Base-by-base conservation (phyloP, 2,329 filamentous ascomycete species). In the Karstenula rhodostoma region DNA sequence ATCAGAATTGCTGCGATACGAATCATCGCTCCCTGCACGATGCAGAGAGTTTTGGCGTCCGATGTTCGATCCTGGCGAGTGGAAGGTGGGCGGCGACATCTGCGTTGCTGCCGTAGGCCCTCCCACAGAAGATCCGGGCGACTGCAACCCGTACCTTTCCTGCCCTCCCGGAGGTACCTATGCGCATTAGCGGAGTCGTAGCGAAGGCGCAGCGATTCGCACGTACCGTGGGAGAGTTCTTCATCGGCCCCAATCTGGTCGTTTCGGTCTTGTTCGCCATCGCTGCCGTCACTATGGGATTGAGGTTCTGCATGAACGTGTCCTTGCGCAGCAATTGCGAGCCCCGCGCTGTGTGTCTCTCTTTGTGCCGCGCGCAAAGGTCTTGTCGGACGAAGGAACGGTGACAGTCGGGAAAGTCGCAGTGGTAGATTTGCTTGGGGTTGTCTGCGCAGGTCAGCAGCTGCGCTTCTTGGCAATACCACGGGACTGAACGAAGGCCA, bases 351-450 rank as follows among this genome's bases (percentile, higher is more conserved):
- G 79, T 82, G 63, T 83, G 80, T 65, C 81, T 74, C 70, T 83
- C 81, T 66, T 79, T 81, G 76, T 84, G 82, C 61, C 82, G 89
- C 73, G 95, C 90, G 74, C 95, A 93, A 60, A 99, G 84, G 77
- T 99, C 95, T 67, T 96, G 92, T 64, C 95, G 89, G 59, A 98
- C 94, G 80, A 98, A 99, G 33, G 91, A 90, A 54, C 94, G 90
- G 62, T 89, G 88, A 78, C 95, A 99, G 73, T 94, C 93, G 22
- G 92, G 92, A 71, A 94, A 97, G 73, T 96, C 92, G 82, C 95
- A 98, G 73, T 88, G 88, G 76, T 96, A 98, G 57, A 97, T 96
- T 75, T 96, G 92, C 80, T 97, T 97, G 19, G 94, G 94, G 59
- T 92, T 90, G 80, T 98, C 91, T 93, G 66, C 53, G 54, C 29